Conservation (phyloP, 345 rosid genomes). For the Trapa bicornis region DNA sequence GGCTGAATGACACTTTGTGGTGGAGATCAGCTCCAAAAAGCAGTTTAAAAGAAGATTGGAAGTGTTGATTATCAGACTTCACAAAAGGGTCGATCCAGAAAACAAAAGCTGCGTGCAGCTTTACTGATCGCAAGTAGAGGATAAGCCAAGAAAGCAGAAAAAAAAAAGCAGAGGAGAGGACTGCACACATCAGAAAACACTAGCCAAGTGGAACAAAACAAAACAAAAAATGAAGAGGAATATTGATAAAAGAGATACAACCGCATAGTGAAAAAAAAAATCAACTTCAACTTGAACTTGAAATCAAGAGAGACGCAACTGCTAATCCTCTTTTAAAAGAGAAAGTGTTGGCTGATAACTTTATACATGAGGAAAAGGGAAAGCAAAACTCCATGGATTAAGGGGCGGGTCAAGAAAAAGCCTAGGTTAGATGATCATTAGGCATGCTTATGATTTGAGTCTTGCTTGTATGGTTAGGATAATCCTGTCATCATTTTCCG, state of each 20-base stretch:
- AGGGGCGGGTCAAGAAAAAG: constrained; percentile 5
- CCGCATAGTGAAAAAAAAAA: background rate
- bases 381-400: background rate
- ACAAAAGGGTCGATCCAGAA: constrained; percentile 1
- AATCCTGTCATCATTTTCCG: too few species aligned
- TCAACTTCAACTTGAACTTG: too few species aligned
- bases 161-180: constrained; percentile 8
- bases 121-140: constrained; percentile 2
- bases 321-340: too few species aligned
- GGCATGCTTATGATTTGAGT: too few species aligned
- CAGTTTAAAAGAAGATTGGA: background rate
- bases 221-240: too few species aligned
- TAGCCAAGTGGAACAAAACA: too few species aligned
- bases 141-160: constrained; percentile 5
- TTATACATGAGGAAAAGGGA: too few species aligned
- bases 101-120: constrained; percentile 12
- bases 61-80: background rate
- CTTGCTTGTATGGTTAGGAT: too few species aligned
- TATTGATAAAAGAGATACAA: background rate
- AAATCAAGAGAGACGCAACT: too few species aligned
- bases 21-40: constrained; percentile 4
- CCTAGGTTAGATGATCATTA: background rate
- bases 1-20: constrained; percentile 13
- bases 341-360: too few species aligned
- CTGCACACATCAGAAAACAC: background rate